Evolutionary conservation across 2,329 filamentous ascomycete species (phyloP), one percentile per base, ranked within the genome.

Genomic region (Sporothrix inflata): DNA sequence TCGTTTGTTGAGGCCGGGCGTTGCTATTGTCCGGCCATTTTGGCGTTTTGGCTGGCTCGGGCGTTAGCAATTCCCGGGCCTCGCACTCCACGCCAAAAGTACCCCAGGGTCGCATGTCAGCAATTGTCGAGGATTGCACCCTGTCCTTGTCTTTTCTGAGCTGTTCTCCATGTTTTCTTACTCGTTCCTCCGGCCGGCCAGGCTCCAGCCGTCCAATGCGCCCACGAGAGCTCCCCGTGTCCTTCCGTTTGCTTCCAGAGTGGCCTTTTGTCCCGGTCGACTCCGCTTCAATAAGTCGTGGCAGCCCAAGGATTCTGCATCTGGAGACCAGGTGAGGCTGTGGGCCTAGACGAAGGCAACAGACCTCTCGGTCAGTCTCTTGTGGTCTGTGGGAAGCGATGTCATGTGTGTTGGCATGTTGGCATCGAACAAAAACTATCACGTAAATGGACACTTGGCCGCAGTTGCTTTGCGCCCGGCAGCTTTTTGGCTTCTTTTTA

Each of bases 11-110:
- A 14, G 42, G 2, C 49, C 66, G 47, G 66, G 5, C 30, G 30
- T 9, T 53, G 30, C 66, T 55, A 55, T 34, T 24, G 66, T 27
- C 66, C 66, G 66, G 30, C 30, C 30, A 12, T 21, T 21, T 55
- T 55, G 53, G 21, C 7, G 21, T 55, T 30, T 45, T 40, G 30
- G 24, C 51, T 70, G 51, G 68, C 68, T 61, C 51, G 42, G 68
- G 53, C 19, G 21, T 53, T 70, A 27, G 16, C 3, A 51, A 24
- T 4, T 7, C 69, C 69, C 69, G 53, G 40, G 27, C 55, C 42
- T 70, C 24, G 53, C 40, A 34, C 24, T 34, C 40, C 57, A 47
- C 65, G 12, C 27, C 24, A 67, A 40, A 67, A 67, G 16, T n/a
- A 16, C 3, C 1, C 34, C 24, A 45, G n/a, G 9, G 38, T 9